phyloP scores from a whole-genome alignment of 2,329 filamentous ascomycete species.

The Metarhizium anisopliae region DNA sequence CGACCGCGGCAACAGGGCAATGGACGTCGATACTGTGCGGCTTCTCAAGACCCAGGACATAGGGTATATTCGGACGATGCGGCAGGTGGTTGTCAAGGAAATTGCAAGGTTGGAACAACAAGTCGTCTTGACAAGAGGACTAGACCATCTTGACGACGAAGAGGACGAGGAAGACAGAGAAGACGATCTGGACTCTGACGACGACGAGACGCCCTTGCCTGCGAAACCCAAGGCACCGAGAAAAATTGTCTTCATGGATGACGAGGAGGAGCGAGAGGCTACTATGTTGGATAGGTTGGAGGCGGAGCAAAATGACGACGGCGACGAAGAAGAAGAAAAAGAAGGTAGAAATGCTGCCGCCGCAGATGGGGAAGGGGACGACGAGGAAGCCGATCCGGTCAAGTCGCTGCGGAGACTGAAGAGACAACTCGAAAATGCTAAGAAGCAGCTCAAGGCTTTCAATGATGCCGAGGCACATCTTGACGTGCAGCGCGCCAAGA shows the following conservation, averaged over 20 bases:
- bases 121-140: constrained; percentile 33
- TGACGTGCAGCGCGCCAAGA: constrained; percentile 50
- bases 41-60: constrained; percentile 62
- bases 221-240: constrained; percentile 24
- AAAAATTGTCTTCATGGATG: constrained; percentile 45
- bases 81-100: constrained; percentile 51
- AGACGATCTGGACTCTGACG: constrained; percentile 22
- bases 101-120: constrained; percentile 45
- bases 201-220: constrained; percentile 21
- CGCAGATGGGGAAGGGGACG: constrained; percentile 16
- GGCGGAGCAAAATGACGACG: constrained; percentile 22
- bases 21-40: constrained; percentile 49
- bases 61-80: constrained; percentile 54
- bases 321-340: constrained; percentile 17
- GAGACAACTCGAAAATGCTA: constrained; percentile 38
- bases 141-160: constrained; percentile 26
- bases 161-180: constrained; percentile 20
- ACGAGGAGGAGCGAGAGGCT: constrained; percentile 26
- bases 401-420: constrained; percentile 36
- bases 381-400: constrained; percentile 28
- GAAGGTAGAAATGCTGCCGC: constrained; percentile 5
- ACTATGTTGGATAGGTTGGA: constrained; percentile 19
- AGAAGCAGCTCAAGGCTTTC: constrained; percentile 45
- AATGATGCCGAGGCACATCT: constrained; percentile 47
- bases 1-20: constrained; percentile 45